Percentiles rank a stretch among this genome's conserved stretches.
phyloP scores from a whole-genome alignment of 2,329 filamentous ascomycete species.

The Ophiostoma quercus region DNA sequence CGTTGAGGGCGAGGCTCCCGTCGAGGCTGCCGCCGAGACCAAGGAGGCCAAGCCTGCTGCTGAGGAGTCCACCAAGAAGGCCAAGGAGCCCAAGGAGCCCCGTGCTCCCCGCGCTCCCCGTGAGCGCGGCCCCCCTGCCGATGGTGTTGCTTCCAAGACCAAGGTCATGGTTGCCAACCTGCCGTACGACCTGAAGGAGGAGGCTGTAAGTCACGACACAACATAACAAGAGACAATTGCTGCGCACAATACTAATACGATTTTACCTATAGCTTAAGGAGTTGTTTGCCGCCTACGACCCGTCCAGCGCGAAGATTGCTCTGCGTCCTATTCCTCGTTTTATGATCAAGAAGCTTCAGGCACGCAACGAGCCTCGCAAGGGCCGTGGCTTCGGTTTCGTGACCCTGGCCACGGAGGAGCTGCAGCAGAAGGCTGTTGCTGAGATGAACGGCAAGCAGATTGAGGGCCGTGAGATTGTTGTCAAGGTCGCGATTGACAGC shows the following conservation, averaged over 20 bases:
- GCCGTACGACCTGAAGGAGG: constrained; percentile 94
- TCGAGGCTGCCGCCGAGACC: constrained; percentile 49
- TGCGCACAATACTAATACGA: neutral
- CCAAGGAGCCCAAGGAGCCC: constrained; percentile 46
- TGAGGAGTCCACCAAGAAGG: constrained; percentile 56
- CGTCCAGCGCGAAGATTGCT: constrained; percentile 94
- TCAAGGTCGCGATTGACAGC: constrained; percentile 99
- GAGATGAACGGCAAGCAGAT: constrained; percentile 99
- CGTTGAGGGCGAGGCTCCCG: constrained; percentile 45
- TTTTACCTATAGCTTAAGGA: constrained; percentile 74
- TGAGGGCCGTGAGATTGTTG: constrained; percentile 95
- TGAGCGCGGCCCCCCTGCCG: constrained; percentile 91
- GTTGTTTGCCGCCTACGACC: constrained; percentile 88
- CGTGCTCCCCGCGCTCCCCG: constrained; percentile 47
- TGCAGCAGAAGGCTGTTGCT: constrained; percentile 91
- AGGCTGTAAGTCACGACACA: constrained; percentile 62
- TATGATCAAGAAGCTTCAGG: constrained; percentile 99
- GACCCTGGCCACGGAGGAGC: constrained; percentile 87
- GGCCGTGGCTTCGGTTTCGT: constrained; percentile 98
- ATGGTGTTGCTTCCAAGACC: constrained; percentile 96
- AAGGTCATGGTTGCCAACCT: constrained; percentile 99
- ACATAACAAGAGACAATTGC: neutral
- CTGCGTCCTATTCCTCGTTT: constrained; percentile 97
- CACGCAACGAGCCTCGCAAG: constrained; percentile 96
- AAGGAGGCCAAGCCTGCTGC: constrained; percentile 52